These are phyloP conservation scores for Teratosphaeria viscida DNA, from an alignment of 2,329 filamentous ascomycete species.

Conservation along the genomic window DNA sequence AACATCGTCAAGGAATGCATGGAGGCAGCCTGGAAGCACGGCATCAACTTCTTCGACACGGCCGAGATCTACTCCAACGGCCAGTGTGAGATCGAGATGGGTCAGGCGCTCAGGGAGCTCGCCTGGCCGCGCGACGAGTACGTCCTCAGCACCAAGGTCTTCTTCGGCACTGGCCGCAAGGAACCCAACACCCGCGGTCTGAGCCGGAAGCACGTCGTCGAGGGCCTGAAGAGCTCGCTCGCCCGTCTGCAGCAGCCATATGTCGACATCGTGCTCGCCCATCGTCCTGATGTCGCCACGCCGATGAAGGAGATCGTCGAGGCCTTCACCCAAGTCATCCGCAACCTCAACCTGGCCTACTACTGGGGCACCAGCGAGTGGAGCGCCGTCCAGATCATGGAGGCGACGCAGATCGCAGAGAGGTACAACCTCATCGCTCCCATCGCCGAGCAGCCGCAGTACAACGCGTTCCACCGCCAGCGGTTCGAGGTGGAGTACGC, in stretches of 20 bases:
- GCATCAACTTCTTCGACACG: conserved; percentile 37
- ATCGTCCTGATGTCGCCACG: conserved; percentile 44
- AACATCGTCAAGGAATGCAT: conserved; percentile 42
- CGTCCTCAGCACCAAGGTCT: conserved; percentile 35
- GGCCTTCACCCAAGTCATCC: conserved; percentile 41
- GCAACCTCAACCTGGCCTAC: conserved; percentile 49
- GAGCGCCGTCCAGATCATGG: conserved; percentile 48
- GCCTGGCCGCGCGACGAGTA: conserved; percentile 39
- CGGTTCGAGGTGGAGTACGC: conserved; percentile 53
- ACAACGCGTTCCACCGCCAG: conserved; percentile 52
- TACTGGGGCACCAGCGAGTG: conserved; percentile 57
- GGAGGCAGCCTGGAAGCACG: conserved; percentile 39
- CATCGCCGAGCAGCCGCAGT: conserved; percentile 46
- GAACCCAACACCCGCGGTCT: conserved; percentile 46
- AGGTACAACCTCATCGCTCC: conserved; percentile 50
- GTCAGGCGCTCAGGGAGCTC: conserved; percentile 36
- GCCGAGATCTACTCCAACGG: conserved; percentile 47
- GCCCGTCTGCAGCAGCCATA: conserved; percentile 53
- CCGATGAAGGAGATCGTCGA: conserved; percentile 48
- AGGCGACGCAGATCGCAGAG: conserved; percentile 45
- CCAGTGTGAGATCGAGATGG: conserved; percentile 52
- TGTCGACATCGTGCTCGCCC: conserved; percentile 54
- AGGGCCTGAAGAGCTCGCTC: conserved; percentile 50
- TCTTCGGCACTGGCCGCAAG: conserved; percentile 47
- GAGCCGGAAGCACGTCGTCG: conserved; percentile 42